Evolutionary conservation across 768 basidiomycete genomes (phyloP).

Genomic region (Leccinum subgranulosum): DNA sequence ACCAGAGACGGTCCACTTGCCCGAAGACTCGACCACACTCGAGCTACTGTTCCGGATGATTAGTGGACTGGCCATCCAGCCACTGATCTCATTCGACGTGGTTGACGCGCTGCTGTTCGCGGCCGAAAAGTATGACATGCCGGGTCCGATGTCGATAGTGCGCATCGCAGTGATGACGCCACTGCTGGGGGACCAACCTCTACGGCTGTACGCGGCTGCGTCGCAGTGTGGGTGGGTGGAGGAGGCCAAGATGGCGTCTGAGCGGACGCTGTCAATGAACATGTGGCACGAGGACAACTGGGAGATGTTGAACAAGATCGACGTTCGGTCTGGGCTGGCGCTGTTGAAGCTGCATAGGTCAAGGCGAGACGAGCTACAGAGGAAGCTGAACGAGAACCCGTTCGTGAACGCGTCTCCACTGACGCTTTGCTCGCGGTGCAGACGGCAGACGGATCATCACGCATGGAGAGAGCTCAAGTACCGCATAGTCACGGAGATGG

Average conservation of each 20-base stretch:
- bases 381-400: conserved; percentile 52
- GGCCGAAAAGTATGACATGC: conserved; percentile 71
- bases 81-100: conserved; percentile 47
- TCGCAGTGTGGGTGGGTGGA: conserved; percentile 58
- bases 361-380: conserved; percentile 47
- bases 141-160: conserved; percentile 57
- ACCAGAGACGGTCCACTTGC: conserved; percentile 46
- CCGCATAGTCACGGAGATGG: conserved; percentile 55
- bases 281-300: conserved; percentile 46
- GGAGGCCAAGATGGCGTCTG: conserved; percentile 53
- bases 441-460: conserved; percentile 47
- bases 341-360: conserved; percentile 53
- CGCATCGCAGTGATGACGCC: conserved; percentile 56
- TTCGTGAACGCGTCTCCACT: conserved; percentile 41
- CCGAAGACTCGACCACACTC: conserved; percentile 54
- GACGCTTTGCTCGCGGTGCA: conserved; percentile 30
- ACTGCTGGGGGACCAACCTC: conserved; percentile 45
- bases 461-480: conserved; percentile 67
- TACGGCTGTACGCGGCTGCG: conserved; percentile 53
- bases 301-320: conserved; percentile 44
- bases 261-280: conserved; percentile 52
- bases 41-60: conserved; percentile 59
- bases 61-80: conserved; percentile 53
- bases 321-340: conserved; percentile 48
- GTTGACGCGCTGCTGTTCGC: conserved; percentile 59